These are phyloP conservation scores for Hymenoscyphus linearis DNA, from an alignment of 2,329 filamentous ascomycete genomes.

Conservation along the genomic window DNA sequence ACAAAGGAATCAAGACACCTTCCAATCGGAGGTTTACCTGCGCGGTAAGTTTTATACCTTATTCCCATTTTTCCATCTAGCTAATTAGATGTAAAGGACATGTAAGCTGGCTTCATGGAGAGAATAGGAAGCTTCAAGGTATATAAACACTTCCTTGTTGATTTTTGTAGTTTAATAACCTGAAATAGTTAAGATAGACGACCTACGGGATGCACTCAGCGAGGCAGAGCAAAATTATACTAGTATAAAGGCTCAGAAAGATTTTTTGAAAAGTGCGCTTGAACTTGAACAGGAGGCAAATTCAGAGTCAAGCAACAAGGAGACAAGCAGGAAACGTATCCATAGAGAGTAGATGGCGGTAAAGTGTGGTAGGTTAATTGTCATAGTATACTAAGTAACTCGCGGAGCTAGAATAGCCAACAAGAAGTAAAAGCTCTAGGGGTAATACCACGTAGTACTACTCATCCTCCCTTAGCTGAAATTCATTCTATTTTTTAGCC, in stretches of 20 bases:
- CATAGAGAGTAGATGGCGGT: neutral
- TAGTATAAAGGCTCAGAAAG: neutral
- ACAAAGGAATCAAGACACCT: neutral
- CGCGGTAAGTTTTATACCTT: neutral
- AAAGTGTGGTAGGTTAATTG: neutral
- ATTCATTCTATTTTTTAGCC: neutral
- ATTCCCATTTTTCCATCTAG: neutral
- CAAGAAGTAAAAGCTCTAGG: no score
- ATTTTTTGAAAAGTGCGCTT: neutral
- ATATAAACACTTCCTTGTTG: neutral
- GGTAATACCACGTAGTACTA: neutral
- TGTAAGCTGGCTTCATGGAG: conserved; percentile 1
- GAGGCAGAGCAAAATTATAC: neutral
- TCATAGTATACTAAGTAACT: neutral
- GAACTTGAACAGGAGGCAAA: neutral
- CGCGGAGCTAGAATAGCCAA: no score
- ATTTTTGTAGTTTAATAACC: neutral
- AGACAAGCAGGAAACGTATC: neutral
- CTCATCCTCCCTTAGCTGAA: neutral
- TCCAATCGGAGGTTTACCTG: neutral
- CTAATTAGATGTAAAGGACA: conserved; percentile 2
- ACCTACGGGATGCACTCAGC: neutral
- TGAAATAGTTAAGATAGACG: neutral
- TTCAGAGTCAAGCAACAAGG: neutral
- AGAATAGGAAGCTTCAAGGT: conserved; percentile 1